Base-by-base conservation (phyloP, 345 rosid species). In the Leavenworthia alabamica region DNA sequence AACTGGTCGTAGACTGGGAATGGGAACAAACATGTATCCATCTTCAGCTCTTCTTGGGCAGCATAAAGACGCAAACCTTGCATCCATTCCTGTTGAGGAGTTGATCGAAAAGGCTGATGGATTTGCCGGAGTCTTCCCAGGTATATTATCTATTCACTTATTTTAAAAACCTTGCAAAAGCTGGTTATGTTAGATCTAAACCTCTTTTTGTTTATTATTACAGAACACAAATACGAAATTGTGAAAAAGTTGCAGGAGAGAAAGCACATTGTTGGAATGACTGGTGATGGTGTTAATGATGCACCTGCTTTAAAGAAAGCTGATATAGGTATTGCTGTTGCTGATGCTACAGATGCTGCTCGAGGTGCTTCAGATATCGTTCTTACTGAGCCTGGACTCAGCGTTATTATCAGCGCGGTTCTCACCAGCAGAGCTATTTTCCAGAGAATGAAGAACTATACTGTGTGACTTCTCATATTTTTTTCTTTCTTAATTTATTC, bases 11-110 rank as follows among this genome's bases (percentile, higher is more conserved):
- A 86, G 96, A 79, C 98, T 92, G 64, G 98, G 98, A 62, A 92
- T 92, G 98, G 98, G 98, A 70, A 89, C 98, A 69, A 92, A 92
- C 71, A 92, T 92, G 98, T 92, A 92, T 63, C 98, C 98, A 4
- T 92, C 98, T 68, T 84, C 96, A 3, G 79, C 98, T 66, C 73
- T 92, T 77, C 93, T 92, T 7, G 98, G 98, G 39, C 79, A 78
- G 17, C 74, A 81, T 80, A 92, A 80, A 73, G 98, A 92, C 65
- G 79, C 84, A 72, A 75, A 82, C 52, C 79, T 89, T 14, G 86
- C 96, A 5, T 60, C 90, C 43, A 81, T 92, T 66, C 98, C 95
- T 37, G 80, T 89, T 31, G 98, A 92, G 63, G 98, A 92, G 76
- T 56, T 92, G 70, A 92, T 92, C 64, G 98, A 92, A 71, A 85